A percentile compares a stretch with the other conserved stretches of the same genome.
Conservation (phyloP, 352 stramenopile genomes). For the Globisporangium ultimum region DNA sequence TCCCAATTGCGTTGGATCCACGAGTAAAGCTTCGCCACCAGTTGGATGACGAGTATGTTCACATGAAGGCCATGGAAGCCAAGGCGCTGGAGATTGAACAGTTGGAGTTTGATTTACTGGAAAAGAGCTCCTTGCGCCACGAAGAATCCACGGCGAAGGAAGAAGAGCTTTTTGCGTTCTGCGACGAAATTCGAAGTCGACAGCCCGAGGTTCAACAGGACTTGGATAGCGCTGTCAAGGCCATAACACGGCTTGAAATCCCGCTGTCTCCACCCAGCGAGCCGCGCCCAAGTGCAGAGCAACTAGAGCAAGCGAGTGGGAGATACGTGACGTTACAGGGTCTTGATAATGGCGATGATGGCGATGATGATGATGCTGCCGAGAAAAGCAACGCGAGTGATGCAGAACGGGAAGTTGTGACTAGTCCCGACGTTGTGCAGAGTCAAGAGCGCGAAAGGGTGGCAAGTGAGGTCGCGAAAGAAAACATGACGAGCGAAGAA, state of each 20-base stretch:
- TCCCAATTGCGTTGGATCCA: conserved; percentile 31
- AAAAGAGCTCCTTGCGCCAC: conserved; percentile 53
- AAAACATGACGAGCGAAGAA: conserved; percentile 11
- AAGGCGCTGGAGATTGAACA: conserved; percentile 46
- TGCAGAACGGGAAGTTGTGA: neutral
- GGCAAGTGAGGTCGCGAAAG: conserved; percentile 5
- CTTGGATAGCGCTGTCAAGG: conserved; percentile 20
- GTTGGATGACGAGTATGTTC: conserved; percentile 52
- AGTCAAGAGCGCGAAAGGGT: neutral
- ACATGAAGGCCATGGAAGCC: conserved; percentile 59
- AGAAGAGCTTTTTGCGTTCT: conserved; percentile 30
- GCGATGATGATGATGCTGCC: conserved; percentile 9
- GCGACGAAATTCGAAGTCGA: conserved; percentile 25
- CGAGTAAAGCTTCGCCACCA: conserved; percentile 36
- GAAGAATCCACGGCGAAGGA: conserved; percentile 43
- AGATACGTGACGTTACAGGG: conserved; percentile 29
- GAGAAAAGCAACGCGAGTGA: neutral
- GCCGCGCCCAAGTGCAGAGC: conserved; percentile 29
- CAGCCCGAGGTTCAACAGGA: conserved; percentile 31
- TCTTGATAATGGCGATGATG: conserved; percentile 19
- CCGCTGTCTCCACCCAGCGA: conserved; percentile 19
- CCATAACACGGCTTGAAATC: conserved; percentile 30
- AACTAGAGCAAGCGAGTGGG: conserved; percentile 32
- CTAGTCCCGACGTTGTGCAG: neutral
- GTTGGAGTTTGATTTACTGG: conserved; percentile 60